Percentiles rank a stretch among this genome's conserved stretches.
These are phyloP conservation scores for Oropetium thomaeum DNA, from an alignment of 176 grass and related monocot genomes.

Conservation along the genomic window DNA sequence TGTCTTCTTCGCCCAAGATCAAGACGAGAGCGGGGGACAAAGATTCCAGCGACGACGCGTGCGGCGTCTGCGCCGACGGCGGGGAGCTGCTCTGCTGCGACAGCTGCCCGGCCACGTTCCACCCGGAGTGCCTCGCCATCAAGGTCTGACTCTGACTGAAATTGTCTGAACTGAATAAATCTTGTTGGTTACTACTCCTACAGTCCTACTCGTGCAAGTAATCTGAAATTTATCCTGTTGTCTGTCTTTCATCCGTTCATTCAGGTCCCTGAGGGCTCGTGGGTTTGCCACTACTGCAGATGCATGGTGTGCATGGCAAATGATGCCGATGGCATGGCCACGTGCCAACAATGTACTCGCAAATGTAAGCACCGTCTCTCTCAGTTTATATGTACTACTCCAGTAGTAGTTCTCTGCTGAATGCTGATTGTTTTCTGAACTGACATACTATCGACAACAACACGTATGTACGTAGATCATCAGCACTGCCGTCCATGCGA, in stretches of 20 bases:
- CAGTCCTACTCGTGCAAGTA: too few relatives aligned
- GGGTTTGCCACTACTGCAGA: slow-evolving; percentile 76
- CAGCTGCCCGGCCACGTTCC: slow-evolving; percentile 75
- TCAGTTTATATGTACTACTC: not conserved
- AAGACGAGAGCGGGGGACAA: slow-evolving; percentile 28
- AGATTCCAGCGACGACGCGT: slow-evolving; percentile 80
- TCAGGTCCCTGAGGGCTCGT: slow-evolving; percentile 60
- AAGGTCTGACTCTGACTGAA: slow-evolving; percentile 24
- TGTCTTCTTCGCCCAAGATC: not conserved
- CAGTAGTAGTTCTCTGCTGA: too few relatives aligned
- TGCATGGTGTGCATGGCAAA: slow-evolving; percentile 56
- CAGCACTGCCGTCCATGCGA: slow-evolving; percentile 47
- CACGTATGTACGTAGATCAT: slow-evolving; percentile 70
- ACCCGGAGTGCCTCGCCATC: slow-evolving; percentile 62
- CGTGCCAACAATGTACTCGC: slow-evolving; percentile 57
- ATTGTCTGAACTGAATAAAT: too few relatives aligned
- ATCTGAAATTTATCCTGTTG: not conserved
- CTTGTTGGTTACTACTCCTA: too few relatives aligned
- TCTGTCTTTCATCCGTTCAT: too few relatives aligned
- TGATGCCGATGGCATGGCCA: slow-evolving; percentile 28
- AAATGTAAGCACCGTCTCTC: slow-evolving; percentile 45
- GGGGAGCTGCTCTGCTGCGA: slow-evolving; percentile 81
- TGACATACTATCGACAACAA: slow-evolving; percentile 1
- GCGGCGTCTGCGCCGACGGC: slow-evolving; percentile 73
- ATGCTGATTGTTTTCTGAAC: not conserved